Evolutionary conservation across 1,284 basidiomycete species (phyloP), one percentile per base, ranked within the genome.

Genomic region (Melanopsichium pennsylvanicum): DNA sequence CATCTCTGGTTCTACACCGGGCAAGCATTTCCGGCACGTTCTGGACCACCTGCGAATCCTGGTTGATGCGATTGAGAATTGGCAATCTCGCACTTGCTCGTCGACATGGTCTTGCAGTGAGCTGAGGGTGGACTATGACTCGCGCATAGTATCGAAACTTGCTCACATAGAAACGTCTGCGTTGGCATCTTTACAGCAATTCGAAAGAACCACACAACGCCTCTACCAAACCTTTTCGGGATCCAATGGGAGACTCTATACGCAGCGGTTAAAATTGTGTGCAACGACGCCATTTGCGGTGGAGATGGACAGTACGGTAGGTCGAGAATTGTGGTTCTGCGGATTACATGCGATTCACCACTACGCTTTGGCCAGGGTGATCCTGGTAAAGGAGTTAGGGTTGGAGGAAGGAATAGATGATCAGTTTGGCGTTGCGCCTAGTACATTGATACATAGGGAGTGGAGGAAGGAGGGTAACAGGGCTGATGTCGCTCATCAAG

Each of bases 271-370:
- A 29, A 50, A 40, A n/a, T 25, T 77, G n/a, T 57, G 58, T 21
- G 75, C 75, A 6, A 77, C 75, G 3, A 77, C 74, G 23, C 75
- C 75, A 4, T 61, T 64, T n/a, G 52, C 66, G 1, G 67, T 70
- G 11, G 67, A 70, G 32, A 66, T 61, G 61, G 57, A 66, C 22
- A 59, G 51, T 40, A 70, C 68, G 0, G 50, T 70, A 0, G 68
- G 68, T 7, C 22, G 68, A 33, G 68, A 78, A 55, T 39, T 79
- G 11, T 79, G 77, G 77, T 78, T 78, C 58, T 67, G 74, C 27
- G 67, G 67, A 11, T 42, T 78, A 15, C 77, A 79, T 38, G 74
- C 76, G 0, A 70, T 78, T 32, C 78, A 79, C 49, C 78, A 79
- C 60, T 79, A 70, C 29, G 78, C 78, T 0, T 54, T 79, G 5